A percentile compares a stretch with the other conserved stretches of the same genome.
Evolutionary conservation across 2,329 filamentous ascomycete genomes (phyloP).

Genomic region (Sporothrix pseudoabietina): DNA sequence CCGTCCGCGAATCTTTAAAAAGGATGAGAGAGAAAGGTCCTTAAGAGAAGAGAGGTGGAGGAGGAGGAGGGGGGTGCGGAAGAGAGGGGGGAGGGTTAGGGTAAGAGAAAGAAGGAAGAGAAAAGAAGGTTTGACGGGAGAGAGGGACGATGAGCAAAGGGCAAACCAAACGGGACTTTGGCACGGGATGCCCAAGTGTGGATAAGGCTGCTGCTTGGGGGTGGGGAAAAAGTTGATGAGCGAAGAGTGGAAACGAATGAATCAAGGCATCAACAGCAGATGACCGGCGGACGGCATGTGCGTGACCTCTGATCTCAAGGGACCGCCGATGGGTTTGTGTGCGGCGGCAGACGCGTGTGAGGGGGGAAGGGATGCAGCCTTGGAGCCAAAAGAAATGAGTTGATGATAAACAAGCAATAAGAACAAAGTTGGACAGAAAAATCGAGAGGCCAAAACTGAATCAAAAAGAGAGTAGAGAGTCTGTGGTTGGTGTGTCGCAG

Average conservation of each 20-base stretch:
- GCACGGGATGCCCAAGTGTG: slow-evolving; percentile 19
- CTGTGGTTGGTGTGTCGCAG: background rate
- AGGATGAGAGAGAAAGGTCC: background rate
- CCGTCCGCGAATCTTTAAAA: slow-evolving; percentile 50
- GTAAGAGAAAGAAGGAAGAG: slow-evolving; percentile 16
- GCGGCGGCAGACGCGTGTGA: background rate
- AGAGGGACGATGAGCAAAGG: background rate
- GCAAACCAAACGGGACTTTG: background rate
- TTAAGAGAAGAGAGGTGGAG: background rate
- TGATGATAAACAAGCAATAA: background rate
- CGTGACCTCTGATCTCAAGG: slow-evolving; percentile 16
- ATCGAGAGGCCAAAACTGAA: background rate
- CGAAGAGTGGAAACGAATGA: slow-evolving; percentile 23
- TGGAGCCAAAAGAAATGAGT: background rate
- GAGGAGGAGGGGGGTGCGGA: slow-evolving; percentile 1
- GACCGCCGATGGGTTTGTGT: background rate
- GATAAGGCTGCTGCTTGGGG: slow-evolving; percentile 24
- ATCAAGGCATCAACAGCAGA: slow-evolving; percentile 31
- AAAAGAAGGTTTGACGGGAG: background rate
- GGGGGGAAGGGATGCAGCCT: background rate
- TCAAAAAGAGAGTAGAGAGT: background rate
- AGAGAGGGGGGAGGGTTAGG: slow-evolving; percentile 23
- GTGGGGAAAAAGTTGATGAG: slow-evolving; percentile 10
- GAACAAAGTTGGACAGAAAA: background rate
- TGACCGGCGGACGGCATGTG: slow-evolving; percentile 22